phyloP scores from a whole-genome alignment of 1,284 basidiomycete species.

The Cutaneotrichosporon daszewskae region DNA sequence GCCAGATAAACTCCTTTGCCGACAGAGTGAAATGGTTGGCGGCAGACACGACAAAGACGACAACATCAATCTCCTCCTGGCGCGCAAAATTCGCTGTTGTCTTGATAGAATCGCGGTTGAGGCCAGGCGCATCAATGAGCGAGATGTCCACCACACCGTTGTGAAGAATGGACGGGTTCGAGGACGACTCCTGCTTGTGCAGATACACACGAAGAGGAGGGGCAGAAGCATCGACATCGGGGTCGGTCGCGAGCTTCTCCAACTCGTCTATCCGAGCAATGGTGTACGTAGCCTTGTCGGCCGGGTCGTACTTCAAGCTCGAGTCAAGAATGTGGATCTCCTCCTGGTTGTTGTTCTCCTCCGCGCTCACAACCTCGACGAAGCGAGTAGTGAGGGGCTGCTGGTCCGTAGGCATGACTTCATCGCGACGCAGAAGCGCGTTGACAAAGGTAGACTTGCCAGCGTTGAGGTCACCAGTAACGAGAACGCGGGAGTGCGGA shows the following conservation, averaged over 20 bases:
- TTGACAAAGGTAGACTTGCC: slow-evolving; percentile 99
- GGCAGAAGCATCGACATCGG: slow-evolving; percentile 63
- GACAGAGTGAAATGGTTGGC: slow-evolving; percentile 99
- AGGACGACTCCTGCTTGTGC: slow-evolving; percentile 59
- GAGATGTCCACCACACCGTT: slow-evolving; percentile 97
- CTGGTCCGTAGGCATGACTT: slow-evolving; percentile 95
- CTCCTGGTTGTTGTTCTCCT: slow-evolving; percentile 60
- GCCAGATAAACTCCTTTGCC: slow-evolving; percentile 89
- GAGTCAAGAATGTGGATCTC: slow-evolving; percentile 48
- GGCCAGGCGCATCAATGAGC: slow-evolving; percentile 95
- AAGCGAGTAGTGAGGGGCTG: slow-evolving; percentile 97
- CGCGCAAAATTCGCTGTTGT: slow-evolving; percentile 94
- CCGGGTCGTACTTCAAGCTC: slow-evolving; percentile 62
- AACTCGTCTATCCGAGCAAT: slow-evolving; percentile 65
- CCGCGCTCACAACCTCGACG: slow-evolving; percentile 91
- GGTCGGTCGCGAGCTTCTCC: slow-evolving; percentile 65
- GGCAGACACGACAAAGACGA: slow-evolving; percentile 96
- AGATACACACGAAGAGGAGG: slow-evolving; percentile 80
- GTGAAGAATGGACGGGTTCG: slow-evolving; percentile 78
- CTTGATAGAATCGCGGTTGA: slow-evolving; percentile 92
- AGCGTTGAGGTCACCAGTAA: slow-evolving; percentile 98
- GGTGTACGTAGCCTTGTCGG: slow-evolving; percentile 71
- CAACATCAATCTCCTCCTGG: slow-evolving; percentile 97
- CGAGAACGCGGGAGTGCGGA: slow-evolving; percentile 90
- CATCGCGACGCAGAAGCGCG: slow-evolving; percentile 69